Evolutionary conservation across 495 filamentous ascomycete species (phyloP).

Genomic region (Penicillium canescens): DNA sequence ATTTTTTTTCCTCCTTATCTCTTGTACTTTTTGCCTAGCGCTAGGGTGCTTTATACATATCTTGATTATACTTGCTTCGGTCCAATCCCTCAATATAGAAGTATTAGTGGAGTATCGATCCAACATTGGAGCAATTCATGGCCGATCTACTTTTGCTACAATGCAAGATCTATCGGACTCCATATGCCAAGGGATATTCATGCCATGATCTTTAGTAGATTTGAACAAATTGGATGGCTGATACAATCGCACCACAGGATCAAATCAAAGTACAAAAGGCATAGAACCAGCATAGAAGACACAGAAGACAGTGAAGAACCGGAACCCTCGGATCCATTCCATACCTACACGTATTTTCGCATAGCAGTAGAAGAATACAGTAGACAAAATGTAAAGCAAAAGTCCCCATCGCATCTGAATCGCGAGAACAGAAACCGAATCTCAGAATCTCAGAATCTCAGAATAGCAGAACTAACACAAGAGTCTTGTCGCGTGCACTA

Average conservation of each 20-base stretch:
- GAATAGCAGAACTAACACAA: not conserved
- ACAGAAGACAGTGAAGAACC: not conserved
- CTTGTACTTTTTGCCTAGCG: conserved; percentile 4
- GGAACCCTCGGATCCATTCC: too few species aligned
- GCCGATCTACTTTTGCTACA: too few species aligned
- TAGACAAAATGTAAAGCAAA: not conserved
- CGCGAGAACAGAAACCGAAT: not conserved
- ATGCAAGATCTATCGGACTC: too few species aligned
- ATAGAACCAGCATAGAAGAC: not conserved
- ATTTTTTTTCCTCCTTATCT: not conserved
- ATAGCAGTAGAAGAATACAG: not conserved
- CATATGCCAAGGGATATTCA: too few species aligned
- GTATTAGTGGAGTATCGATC: too few species aligned
- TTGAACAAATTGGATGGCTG: not conserved
- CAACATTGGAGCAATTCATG: too few species aligned
- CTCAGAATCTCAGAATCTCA: too few species aligned
- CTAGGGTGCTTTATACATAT: conserved; percentile 1
- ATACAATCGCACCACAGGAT: not conserved
- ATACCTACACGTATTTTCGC: too few species aligned
- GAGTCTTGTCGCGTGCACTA: not conserved
- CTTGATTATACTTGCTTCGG: too few species aligned
- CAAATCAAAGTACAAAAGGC: too few species aligned
- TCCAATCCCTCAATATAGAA: too few species aligned
- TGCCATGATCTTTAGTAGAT: not conserved
- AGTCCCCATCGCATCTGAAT: not conserved